phyloP scores from a whole-genome alignment of 129 eudicot genomes.

The Deinandra increscens region DNA sequence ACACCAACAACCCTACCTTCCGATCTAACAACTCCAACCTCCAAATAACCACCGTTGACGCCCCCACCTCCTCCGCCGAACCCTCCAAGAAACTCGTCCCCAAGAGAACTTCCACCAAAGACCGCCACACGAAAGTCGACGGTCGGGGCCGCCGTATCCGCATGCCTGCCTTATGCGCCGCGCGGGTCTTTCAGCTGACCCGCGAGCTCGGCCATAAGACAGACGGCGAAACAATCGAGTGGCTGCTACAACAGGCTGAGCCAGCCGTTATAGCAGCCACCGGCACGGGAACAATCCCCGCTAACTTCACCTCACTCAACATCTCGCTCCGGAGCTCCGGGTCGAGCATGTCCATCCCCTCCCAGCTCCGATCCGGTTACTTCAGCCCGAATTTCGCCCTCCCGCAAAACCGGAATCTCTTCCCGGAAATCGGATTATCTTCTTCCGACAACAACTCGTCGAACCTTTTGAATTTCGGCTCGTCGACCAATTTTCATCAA shows the following conservation, averaged over 20 bases:
- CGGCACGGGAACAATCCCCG: conserved; percentile 95
- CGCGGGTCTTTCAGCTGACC: conserved; percentile 91
- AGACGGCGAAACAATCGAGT: conserved; percentile 92
- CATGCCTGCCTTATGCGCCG: conserved; percentile 95
- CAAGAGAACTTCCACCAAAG: conserved; percentile 80
- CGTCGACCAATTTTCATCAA: conserved; percentile 47
- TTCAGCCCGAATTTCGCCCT: conserved; percentile 61
- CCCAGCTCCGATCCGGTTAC: conserved; percentile 70
- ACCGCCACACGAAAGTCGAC: conserved; percentile 94
- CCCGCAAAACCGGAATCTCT: conserved; percentile 57
- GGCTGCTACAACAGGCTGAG: conserved; percentile 96
- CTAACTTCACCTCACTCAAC: conserved; percentile 82
- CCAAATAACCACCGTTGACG: conserved; percentile 25
- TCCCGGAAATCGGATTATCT: conserved; percentile 57
- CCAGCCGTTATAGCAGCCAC: conserved; percentile 96
- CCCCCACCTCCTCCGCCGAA: conserved; percentile 30
- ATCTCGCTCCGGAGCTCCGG: conserved; percentile 90
- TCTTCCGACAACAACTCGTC: conserved; percentile 45
- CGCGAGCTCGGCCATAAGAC: conserved; percentile 94
- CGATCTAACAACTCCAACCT: conserved; percentile 23
- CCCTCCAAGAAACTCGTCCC: conserved; percentile 63
- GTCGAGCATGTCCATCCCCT: conserved; percentile 80
- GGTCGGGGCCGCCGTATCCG: conserved; percentile 94
- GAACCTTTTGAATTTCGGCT: conserved; percentile 57
- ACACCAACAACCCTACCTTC: conserved; percentile 18